Percentiles rank a stretch among this genome's conserved stretches.
These are phyloP conservation scores for Hippophae tibetana DNA, from an alignment of 306 rosid genomes.

Conservation along the genomic window DNA sequence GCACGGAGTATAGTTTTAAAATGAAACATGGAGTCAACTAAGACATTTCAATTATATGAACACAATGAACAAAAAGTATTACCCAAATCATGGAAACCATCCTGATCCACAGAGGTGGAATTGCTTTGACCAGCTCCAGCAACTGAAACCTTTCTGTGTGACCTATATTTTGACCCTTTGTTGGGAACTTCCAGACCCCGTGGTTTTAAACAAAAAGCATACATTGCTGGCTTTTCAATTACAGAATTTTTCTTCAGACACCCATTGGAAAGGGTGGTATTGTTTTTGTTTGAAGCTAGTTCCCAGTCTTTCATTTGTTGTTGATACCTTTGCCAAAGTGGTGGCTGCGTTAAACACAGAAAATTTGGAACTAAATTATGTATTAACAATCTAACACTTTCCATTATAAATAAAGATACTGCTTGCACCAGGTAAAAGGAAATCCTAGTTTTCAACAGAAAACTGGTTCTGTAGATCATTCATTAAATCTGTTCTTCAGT, in stretches of 20 bases:
- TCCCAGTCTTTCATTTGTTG: slow-evolving; percentile 79
- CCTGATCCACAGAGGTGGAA: slow-evolving; percentile 45
- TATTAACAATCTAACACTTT: not conserved
- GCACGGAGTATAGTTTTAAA: not conserved
- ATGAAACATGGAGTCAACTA: not conserved
- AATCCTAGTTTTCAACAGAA: no score
- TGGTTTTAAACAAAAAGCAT: slow-evolving; percentile 92
- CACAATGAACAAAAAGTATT: slow-evolving; percentile 15
- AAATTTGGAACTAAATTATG: not conserved
- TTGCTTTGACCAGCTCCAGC: slow-evolving; percentile 37
- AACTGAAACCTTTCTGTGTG: slow-evolving; percentile 63
- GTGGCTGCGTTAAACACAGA: slow-evolving; percentile 45
- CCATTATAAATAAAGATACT: no score
- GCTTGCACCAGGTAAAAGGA: no score
- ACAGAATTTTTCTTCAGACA: slow-evolving; percentile 34
- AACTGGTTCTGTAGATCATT: no score
- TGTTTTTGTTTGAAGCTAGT: slow-evolving; percentile 41
- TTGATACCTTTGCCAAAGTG: slow-evolving; percentile 77
- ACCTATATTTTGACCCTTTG: slow-evolving; percentile 76
- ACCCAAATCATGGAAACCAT: slow-evolving; percentile 62
- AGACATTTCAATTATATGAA: slow-evolving; percentile 1
- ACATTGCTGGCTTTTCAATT: slow-evolving; percentile 82
- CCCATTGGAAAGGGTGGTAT: slow-evolving; percentile 32
- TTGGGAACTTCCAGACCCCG: slow-evolving; percentile 75
- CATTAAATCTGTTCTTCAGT: no score